Conservation (phyloP, 1,139 yeast species). For the Kodamaea plutei region DNA sequence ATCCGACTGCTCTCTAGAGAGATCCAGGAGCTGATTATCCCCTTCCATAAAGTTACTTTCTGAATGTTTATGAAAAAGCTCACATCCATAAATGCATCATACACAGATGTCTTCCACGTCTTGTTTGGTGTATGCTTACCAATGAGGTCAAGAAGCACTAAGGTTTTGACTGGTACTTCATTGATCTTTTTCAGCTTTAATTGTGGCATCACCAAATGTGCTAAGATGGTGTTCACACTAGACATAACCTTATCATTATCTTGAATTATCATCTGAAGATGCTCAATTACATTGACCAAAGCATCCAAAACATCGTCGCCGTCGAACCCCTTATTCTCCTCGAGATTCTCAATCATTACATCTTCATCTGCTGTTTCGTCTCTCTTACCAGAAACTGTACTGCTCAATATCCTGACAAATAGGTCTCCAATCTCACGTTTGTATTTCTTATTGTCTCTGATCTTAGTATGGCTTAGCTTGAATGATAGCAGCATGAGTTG, state of each 20-base stretch:
- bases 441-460: constrained; percentile 57
- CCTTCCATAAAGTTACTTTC: constrained; percentile 44
- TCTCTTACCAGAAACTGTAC: constrained; percentile 18
- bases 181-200: constrained; percentile 36
- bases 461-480: constrained; percentile 54
- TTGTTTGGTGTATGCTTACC: constrained; percentile 37
- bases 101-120: constrained; percentile 49
- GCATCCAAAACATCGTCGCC: constrained; percentile 39
- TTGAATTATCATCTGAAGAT: constrained; percentile 38
- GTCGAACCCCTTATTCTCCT: constrained; percentile 3
- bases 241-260: constrained; percentile 51
- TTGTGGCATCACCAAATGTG: constrained; percentile 42
- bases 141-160: constrained; percentile 36
- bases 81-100: constrained; percentile 50
- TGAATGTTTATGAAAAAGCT: constrained; percentile 36
- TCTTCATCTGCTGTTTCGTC: constrained; percentile 7
- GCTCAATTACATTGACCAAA: constrained; percentile 34
- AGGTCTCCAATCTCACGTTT: constrained; percentile 66
- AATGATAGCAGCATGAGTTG: constrained; percentile 49
- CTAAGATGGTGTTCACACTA: constrained; percentile 41
- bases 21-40: constrained; percentile 54
- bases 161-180: constrained; percentile 28
- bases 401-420: constrained; percentile 52
- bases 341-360: constrained; percentile 6
- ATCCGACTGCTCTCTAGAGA: constrained; percentile 55